Percentiles rank a stretch among this genome's conserved stretches.
Evolutionary conservation across 192 early-diverging fungal genomes (phyloP).

Genomic region (Coemansia sp.): DNA sequence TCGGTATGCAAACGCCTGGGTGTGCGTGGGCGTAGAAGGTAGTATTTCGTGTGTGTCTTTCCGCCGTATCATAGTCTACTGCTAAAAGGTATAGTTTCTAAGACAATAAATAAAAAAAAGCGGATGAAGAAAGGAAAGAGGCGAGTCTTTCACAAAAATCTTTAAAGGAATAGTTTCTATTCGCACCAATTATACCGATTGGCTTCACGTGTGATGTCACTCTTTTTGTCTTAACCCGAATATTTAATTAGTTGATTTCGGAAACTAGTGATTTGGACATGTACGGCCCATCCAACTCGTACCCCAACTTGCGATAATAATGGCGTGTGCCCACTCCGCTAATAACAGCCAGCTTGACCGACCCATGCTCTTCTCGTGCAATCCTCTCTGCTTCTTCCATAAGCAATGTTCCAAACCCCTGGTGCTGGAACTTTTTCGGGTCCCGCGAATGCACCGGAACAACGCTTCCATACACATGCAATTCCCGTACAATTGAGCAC

Average conservation of each 20-base stretch:
- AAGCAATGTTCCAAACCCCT: constrained; percentile 95
- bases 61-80: constrained; percentile 29
- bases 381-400: constrained; percentile 99
- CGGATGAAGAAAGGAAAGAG: constrained; percentile 3
- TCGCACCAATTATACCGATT: no score
- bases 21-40: constrained; percentile 11
- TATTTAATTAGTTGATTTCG: neutral
- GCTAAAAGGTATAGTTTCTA: neutral
- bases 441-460: constrained; percentile 96
- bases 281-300: constrained; percentile 91
- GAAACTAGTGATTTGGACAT: constrained; percentile 85
- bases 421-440: constrained; percentile 99
- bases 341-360: constrained; percentile 93
- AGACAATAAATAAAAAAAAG: constrained; percentile 9
- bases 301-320: constrained; percentile 98
- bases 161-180: no score
- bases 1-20: constrained; percentile 45
- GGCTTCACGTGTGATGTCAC: no score
- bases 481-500: constrained; percentile 92
- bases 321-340: constrained; percentile 96
- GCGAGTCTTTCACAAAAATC: no score
- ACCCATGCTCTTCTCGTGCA: constrained; percentile 95
- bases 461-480: constrained; percentile 97
- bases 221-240: neutral
- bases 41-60: constrained; percentile 39